Evolutionary conservation across 345 rosid genomes (phyloP).

Genomic region (Eucalyptus cloeziana): DNA sequence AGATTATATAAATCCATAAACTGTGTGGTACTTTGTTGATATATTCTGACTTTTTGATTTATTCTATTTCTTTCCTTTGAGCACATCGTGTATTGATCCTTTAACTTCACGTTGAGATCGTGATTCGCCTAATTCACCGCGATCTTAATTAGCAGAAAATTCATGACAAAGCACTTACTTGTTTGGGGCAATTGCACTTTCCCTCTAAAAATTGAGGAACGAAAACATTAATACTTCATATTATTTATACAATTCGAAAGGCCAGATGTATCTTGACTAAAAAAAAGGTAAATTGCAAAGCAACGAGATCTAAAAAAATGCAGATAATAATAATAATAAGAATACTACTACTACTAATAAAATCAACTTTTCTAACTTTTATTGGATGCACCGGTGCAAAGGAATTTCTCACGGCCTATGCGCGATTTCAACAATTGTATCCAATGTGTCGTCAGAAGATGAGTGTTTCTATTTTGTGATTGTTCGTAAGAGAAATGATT

Average conservation of each 20-base stretch:
- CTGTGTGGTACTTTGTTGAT: too few species aligned
- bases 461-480: accelerated
- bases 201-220: not conserved
- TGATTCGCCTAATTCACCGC: not conserved
- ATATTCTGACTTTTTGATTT: not conserved
- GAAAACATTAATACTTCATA: not conserved
- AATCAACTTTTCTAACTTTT: not conserved
- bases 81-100: not conserved
- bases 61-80: not conserved
- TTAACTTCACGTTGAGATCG: not conserved
- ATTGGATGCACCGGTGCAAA: not conserved
- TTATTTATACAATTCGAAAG: not conserved
- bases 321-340: accelerated
- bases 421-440: not conserved
- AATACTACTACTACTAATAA: accelerated
- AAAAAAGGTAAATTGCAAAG: not conserved
- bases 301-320: not conserved
- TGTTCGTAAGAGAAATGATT: not conserved
- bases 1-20: not conserved
- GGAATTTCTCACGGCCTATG: not conserved
- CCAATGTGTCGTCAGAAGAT: accelerated
- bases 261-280: not conserved
- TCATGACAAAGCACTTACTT: not conserved
- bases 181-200: not conserved
- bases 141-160: not conserved